Conservation (phyloP, 192 early-diverging fungal species). For the Entomortierella beljakovae region DNA sequence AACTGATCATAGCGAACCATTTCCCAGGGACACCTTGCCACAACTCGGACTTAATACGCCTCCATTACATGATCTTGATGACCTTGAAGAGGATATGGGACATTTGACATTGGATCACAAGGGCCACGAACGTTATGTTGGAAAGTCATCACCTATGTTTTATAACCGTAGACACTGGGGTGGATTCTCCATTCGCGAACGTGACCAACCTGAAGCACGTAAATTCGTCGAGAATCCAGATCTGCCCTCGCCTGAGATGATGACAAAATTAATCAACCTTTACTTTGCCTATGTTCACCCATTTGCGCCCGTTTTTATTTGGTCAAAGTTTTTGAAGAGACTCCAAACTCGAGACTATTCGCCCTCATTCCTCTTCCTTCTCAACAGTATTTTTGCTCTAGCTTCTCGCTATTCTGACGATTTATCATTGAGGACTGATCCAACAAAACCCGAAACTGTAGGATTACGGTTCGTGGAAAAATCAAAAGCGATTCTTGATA, state of each 20-base stretch:
- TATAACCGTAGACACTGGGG: conserved; percentile 62
- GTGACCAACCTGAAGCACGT: conserved; percentile 34
- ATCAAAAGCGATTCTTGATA: conserved; percentile 44
- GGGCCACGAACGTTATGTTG: conserved; percentile 78
- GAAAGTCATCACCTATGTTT: conserved; percentile 76
- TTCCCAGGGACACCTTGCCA: conserved; percentile 25
- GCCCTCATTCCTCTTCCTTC: conserved; percentile 58
- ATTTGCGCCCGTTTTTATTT: conserved; percentile 74
- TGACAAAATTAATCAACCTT: conserved; percentile 66
- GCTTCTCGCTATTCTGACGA: conserved; percentile 61
- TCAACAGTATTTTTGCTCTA: conserved; percentile 69
- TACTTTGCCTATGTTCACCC: conserved; percentile 80
- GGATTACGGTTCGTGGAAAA: conserved; percentile 74
- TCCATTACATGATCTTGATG: conserved; percentile 51
- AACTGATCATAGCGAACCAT: conserved; percentile 13
- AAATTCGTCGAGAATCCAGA: conserved; percentile 53
- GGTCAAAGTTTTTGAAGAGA: conserved; percentile 57
- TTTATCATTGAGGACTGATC: conserved; percentile 53
- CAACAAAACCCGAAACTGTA: conserved; percentile 58
- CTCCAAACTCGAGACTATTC: conserved; percentile 49
- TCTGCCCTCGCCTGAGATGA: conserved; percentile 71
- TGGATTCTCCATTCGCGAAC: conserved; percentile 59
- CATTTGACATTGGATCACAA: conserved; percentile 79
- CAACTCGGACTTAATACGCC: conserved; percentile 40
- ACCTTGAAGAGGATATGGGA: conserved; percentile 69